These are phyloP conservation scores for Planoprotostelium fungivorum DNA, from an alignment of 78 protist genomes.

Conservation along the genomic window DNA sequence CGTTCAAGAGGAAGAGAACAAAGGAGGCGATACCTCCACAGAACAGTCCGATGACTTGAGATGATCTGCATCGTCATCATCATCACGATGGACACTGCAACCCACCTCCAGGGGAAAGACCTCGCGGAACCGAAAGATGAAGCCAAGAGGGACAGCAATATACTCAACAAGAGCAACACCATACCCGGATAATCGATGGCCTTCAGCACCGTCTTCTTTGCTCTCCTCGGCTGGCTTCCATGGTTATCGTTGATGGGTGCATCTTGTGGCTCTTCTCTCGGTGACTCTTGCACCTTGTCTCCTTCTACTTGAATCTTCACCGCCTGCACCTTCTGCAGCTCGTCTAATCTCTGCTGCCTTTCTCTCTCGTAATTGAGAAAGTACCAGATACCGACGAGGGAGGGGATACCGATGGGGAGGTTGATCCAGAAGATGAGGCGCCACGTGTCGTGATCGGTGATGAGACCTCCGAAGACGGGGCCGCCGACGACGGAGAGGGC, in stretches of 20 bases:
- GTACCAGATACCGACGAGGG: slow-evolving; percentile 26
- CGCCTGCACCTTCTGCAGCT: background rate
- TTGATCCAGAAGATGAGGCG: slow-evolving; percentile 64
- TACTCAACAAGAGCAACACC: background rate
- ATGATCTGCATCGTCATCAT: slow-evolving; percentile 35
- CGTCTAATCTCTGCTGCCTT: slow-evolving; percentile 13
- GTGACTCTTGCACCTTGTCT: background rate
- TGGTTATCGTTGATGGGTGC: background rate
- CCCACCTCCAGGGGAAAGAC: slow-evolving; percentile 30
- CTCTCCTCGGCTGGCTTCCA: background rate
- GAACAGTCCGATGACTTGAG: slow-evolving; percentile 33
- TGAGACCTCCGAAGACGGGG: slow-evolving; percentile 61
- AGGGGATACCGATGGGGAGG: slow-evolving; percentile 46
- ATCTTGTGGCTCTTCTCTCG: background rate
- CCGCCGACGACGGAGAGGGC: slow-evolving; percentile 52
- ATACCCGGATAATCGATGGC: background rate
- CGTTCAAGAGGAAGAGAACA: slow-evolving; percentile 20
- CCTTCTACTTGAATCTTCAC: background rate
- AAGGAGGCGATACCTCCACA: slow-evolving; percentile 9
- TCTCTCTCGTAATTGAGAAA: slow-evolving; percentile 24
- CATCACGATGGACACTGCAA: slow-evolving; percentile 33
- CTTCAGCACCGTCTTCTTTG: background rate
- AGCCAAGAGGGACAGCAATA: slow-evolving; percentile 30
- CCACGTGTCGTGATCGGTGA: slow-evolving; percentile 53
- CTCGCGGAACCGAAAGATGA: slow-evolving; percentile 10